Conservation (phyloP, 148 eudicot species). For the Amaranthus palmeri region DNA sequence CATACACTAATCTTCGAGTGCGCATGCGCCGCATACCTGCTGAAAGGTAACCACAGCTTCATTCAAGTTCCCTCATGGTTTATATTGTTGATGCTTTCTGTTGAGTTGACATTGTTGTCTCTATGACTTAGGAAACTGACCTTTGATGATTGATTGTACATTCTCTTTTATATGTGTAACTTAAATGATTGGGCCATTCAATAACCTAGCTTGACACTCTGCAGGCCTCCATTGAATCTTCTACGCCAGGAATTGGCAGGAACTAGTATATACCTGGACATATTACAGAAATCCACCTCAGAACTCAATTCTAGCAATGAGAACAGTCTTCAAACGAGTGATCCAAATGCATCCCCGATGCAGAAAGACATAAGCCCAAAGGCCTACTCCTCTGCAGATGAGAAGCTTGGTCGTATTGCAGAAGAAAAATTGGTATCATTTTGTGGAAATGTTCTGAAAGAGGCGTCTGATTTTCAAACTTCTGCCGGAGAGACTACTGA, state of each 20-base stretch:
- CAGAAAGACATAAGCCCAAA: slow-evolving; percentile 1
- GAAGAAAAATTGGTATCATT: slow-evolving; percentile 85
- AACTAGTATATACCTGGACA: slow-evolving; percentile 80
- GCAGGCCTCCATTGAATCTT: slow-evolving; percentile 87
- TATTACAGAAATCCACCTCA: slow-evolving; percentile 82
- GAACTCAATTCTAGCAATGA: slow-evolving; percentile 31
- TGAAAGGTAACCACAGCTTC: slow-evolving; percentile 51
- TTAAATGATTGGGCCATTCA: slow-evolving; percentile 1
- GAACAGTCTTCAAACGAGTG: slow-evolving; percentile 16
- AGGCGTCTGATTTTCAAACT: slow-evolving; percentile 93
- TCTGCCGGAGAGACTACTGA: slow-evolving; percentile 61
- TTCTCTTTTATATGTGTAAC: background rate
- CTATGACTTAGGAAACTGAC: background rate
- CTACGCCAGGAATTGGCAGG: slow-evolving; percentile 89
- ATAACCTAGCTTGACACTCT: slow-evolving; percentile 22
- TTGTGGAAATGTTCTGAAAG: slow-evolving; percentile 82
- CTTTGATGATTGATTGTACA: slow-evolving; percentile 3
- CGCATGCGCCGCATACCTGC: slow-evolving; percentile 78
- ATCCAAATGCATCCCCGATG: slow-evolving; percentile 16
- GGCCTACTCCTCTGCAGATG: slow-evolving; percentile 29
- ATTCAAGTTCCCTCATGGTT: slow-evolving; percentile 1
- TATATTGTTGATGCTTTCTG: background rate
- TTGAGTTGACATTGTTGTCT: background rate
- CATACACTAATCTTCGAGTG: slow-evolving; percentile 72
- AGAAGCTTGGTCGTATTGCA: slow-evolving; percentile 62